These are phyloP conservation scores for Dalbergia oliveri DNA, from an alignment of 306 rosid genomes.

Conservation along the genomic window DNA sequence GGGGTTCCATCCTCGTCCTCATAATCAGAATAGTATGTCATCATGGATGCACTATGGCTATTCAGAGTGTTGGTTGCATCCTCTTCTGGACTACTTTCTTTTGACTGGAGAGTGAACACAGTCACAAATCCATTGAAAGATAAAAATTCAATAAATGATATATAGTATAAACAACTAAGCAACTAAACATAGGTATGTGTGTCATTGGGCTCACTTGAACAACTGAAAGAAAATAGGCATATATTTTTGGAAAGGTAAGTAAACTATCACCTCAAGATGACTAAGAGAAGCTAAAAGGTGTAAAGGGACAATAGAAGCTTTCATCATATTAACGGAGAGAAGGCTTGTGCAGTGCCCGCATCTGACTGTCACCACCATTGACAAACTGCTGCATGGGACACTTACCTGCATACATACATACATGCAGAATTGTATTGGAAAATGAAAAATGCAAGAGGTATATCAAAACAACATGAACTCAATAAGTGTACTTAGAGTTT, in stretches of 20 bases:
- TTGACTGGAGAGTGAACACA: conserved; percentile 56
- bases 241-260: conserved; percentile 5
- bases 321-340: conserved; percentile 86
- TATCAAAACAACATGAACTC: neutral
- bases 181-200: conserved; percentile 7
- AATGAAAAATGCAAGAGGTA: neutral
- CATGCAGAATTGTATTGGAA: neutral
- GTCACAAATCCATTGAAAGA: conserved; percentile 24
- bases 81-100: conserved; percentile 56
- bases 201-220: conserved; percentile 16
- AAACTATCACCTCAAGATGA: conserved; percentile 58
- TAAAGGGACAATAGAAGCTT: conserved; percentile 84
- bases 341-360: conserved; percentile 94
- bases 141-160: conserved; percentile 1
- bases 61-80: conserved; percentile 57
- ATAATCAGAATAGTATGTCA: conserved; percentile 66
- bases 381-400: conserved; percentile 91
- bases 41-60: conserved; percentile 49
- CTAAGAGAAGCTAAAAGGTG: conserved; percentile 79
- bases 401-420: conserved; percentile 67
- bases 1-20: conserved; percentile 72
- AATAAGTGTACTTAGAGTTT: conserved; percentile 9
- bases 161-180: neutral
- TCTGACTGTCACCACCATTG: conserved; percentile 88
- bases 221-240: neutral